Evolutionary conservation across 108 stramenopile species (phyloP).

Genomic region (Nitzschia sp.): DNA sequence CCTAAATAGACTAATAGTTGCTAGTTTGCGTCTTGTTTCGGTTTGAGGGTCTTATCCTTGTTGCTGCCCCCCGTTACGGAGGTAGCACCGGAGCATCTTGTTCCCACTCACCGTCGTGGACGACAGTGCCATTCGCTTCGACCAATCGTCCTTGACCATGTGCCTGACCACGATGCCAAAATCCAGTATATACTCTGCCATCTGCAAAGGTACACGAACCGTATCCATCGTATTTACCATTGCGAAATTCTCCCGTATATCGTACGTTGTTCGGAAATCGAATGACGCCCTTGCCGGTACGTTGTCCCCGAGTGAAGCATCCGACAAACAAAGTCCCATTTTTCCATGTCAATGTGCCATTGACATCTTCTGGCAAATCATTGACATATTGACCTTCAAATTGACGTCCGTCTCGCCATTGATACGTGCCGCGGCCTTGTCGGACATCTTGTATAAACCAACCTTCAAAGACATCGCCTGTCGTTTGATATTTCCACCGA

Average conservation of each 20-base stretch:
- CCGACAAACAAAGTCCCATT: conserved; percentile 34
- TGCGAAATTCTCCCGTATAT: conserved; percentile 40
- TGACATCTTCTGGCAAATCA: conserved; percentile 17
- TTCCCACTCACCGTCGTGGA: conserved; percentile 37
- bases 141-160: conserved; percentile 32
- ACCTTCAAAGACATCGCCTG: conserved; percentile 53
- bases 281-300: not conserved
- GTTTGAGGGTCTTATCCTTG: too few species aligned
- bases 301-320: conserved; percentile 4
- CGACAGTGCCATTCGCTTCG: conserved; percentile 18
- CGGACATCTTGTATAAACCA: conserved; percentile 26
- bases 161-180: conserved; percentile 35
- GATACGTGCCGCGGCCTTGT: conserved; percentile 39
- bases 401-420: conserved; percentile 12
- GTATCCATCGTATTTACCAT: conserved; percentile 40
- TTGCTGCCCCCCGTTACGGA: too few species aligned
- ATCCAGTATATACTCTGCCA: conserved; percentile 41
- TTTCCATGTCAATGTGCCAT: conserved; percentile 7
- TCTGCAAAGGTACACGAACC: conserved; percentile 19
- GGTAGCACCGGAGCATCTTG: conserved; percentile 11
- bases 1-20: too few species aligned
- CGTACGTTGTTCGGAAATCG: conserved; percentile 9
- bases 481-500: conserved; percentile 13
- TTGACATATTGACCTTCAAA: conserved; percentile 23
- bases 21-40: too few species aligned